phyloP scores from a whole-genome alignment of 31 red algal genomes.

The Asparagopsis taxiformis region DNA sequence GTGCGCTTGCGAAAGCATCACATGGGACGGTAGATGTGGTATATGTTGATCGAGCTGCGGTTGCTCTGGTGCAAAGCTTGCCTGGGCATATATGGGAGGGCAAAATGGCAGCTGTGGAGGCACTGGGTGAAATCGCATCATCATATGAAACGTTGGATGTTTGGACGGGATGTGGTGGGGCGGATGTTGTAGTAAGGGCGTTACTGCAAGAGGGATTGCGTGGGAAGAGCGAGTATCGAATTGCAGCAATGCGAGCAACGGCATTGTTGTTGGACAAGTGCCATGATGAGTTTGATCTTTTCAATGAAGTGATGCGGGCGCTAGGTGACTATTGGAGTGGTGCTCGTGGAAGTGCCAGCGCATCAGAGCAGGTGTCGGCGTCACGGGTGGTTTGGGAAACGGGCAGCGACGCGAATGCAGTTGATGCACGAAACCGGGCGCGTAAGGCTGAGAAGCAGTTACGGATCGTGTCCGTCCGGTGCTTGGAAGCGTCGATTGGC shows the following conservation, averaged over 20 bases:
- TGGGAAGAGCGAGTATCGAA: slow-evolving; percentile 59
- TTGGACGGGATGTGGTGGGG: slow-evolving; percentile 30
- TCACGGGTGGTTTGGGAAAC: slow-evolving; percentile 68
- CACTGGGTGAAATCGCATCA: slow-evolving; percentile 43
- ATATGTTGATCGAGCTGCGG: slow-evolving; percentile 41
- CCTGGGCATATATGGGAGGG: slow-evolving; percentile 80
- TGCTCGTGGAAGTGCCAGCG: neutral
- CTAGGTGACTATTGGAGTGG: neutral
- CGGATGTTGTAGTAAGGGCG: slow-evolving; percentile 7
- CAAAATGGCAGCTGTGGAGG: slow-evolving; percentile 37
- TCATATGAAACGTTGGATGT: slow-evolving; percentile 12
- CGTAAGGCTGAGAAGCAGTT: slow-evolving; percentile 40
- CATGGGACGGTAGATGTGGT: slow-evolving; percentile 42
- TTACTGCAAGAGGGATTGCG: slow-evolving; percentile 28
- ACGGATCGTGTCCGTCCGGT: slow-evolving; percentile 28
- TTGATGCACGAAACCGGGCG: slow-evolving; percentile 50
- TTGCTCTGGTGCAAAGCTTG: slow-evolving; percentile 41
- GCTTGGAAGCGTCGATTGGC: slow-evolving; percentile 22
- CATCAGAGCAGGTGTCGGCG: slow-evolving; percentile 2
- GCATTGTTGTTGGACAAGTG: slow-evolving; percentile 17
- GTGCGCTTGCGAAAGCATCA: slow-evolving; percentile 50
- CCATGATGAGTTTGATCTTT: slow-evolving; percentile 20
- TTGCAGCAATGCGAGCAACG: slow-evolving; percentile 46
- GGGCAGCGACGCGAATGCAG: slow-evolving; percentile 54
- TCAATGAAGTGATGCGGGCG: slow-evolving; percentile 23